phyloP scores from a whole-genome alignment of 345 rosid species.

The Gossypium thurberi region DNA sequence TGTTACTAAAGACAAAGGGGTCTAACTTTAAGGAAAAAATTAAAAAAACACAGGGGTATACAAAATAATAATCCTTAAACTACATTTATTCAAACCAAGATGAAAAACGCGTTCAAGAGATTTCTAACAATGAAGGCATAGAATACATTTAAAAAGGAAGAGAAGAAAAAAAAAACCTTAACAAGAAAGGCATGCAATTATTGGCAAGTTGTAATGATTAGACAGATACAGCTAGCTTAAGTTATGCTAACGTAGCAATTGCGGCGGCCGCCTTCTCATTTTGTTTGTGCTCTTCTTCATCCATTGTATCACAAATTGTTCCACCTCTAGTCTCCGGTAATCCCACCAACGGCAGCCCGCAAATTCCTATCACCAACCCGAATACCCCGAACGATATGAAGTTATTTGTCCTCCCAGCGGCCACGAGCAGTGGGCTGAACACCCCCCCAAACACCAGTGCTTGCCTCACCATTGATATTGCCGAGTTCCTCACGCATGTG shows the following conservation, averaged over 20 bases:
- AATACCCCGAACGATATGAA: conserved; percentile 46
- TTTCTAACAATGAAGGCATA: too few species aligned
- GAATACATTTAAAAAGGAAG: too few species aligned
- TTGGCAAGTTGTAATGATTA: neutral
- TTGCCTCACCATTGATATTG: conserved; percentile 52
- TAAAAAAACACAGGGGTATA: too few species aligned
- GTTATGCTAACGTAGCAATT: neutral
- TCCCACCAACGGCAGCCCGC: conserved; percentile 42
- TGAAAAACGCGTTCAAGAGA: too few species aligned
- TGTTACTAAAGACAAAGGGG: too few species aligned
- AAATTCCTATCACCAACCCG: conserved; percentile 44
- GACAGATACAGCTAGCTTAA: neutral
- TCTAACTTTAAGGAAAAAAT: too few species aligned
- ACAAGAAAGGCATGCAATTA: neutral
- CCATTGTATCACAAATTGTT: conserved; percentile 49
- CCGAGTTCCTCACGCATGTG: conserved; percentile 57
- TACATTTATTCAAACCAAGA: too few species aligned
- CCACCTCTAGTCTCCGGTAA: conserved; percentile 61
- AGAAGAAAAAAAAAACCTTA: too few species aligned
- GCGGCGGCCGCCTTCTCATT: neutral
- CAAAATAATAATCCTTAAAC: too few species aligned
- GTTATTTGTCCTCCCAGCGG: conserved; percentile 37
- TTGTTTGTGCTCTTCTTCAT: conserved; percentile 48
- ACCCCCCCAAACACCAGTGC: conserved; percentile 52
- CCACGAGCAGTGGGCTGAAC: conserved; percentile 52